Evolutionary conservation across 257 asterid genomes (phyloP), one percentile per base, ranked within the genome.

Genomic region (Przewalskia tangutica): DNA sequence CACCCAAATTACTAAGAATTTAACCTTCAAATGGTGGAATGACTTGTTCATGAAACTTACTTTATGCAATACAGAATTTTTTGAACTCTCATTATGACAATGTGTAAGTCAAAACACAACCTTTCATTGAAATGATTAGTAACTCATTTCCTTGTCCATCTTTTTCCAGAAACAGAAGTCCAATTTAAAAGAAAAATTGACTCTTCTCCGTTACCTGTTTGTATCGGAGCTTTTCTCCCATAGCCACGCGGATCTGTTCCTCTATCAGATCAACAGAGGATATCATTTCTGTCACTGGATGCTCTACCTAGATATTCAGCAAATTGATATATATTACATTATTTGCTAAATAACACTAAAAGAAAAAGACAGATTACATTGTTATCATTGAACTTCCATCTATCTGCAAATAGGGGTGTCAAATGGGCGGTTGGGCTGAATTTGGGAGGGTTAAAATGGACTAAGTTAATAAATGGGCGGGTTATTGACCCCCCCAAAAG

Each of bases 261-360:
- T 96, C 99, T 70, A 96, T 96, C 81, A 96, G 91, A 89, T 96
- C 99, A 40, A 92, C 97, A 10, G 99, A 96, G 84, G 98, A 96
- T 83, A 96, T 96, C 99, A 96, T 96, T 89, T 96, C 99, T 36
- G 99, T 96, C 79, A 94, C 99, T 42, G 99, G 99, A 89, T 96
- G 99, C 90, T 96, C 99, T 81, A 96, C 99, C 99, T 95, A 86
- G 59, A 82, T 77, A 76, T 80, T 71, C 59, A 51, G 67, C 38
- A 71, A 79, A 71, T 51, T 38, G 60, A 59, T 54, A 81, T 34
- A 81, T 34, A 70, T 20, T 81, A 48, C 13, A 48, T 73, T 20
- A 23, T 73, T 18, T 46, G 79, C 59, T 12, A 48, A 73, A 48
- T 2, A 71, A 48, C 18, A 48, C 48, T 73, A 23, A 13, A 48